Conservation (phyloP, 2,329 filamentous ascomycete species). For the Cytospora paraplurivora region DNA sequence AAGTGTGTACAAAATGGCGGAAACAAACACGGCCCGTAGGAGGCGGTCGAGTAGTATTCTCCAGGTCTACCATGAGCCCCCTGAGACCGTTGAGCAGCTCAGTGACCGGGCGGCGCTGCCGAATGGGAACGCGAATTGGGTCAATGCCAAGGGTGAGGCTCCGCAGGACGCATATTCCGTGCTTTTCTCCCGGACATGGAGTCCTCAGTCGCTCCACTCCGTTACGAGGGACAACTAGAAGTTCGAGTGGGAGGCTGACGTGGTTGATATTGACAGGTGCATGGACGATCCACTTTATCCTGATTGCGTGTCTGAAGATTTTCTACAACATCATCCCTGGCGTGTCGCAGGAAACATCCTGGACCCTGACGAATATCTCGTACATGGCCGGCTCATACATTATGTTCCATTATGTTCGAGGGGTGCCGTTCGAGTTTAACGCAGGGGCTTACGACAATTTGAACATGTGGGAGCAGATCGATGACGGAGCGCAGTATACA, state of each 20-base stretch:
- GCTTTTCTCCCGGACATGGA: background rate
- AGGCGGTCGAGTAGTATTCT: conserved; percentile 94
- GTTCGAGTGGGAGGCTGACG: conserved; percentile 28
- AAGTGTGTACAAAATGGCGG: conserved; percentile 59
- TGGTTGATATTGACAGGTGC: conserved; percentile 63
- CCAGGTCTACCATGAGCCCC: conserved; percentile 92
- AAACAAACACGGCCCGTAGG: conserved; percentile 65
- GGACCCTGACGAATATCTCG: conserved; percentile 97
- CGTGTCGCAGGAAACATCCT: conserved; percentile 96
- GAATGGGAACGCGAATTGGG: conserved; percentile 98
- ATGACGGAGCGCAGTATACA: conserved; percentile 98
- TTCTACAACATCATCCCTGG: conserved; percentile 96
- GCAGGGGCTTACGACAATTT: conserved; percentile 97
- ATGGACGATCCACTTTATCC: conserved; percentile 95
- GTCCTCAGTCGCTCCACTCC: background rate
- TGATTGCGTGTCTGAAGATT: conserved; percentile 91
- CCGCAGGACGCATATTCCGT: background rate
- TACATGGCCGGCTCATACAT: conserved; percentile 99
- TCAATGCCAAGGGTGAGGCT: conserved; percentile 90
- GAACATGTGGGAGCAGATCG: conserved; percentile 99
- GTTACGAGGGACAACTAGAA: background rate
- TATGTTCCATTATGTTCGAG: conserved; percentile 99
- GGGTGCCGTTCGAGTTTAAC: conserved; percentile 98
- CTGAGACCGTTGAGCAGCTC: conserved; percentile 95
- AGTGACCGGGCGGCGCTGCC: conserved; percentile 94